Percentiles rank a stretch among this genome's conserved stretches.
Evolutionary conservation across 2,329 filamentous ascomycete species (phyloP).

Genomic region (Torrubiella hemipterigena): DNA sequence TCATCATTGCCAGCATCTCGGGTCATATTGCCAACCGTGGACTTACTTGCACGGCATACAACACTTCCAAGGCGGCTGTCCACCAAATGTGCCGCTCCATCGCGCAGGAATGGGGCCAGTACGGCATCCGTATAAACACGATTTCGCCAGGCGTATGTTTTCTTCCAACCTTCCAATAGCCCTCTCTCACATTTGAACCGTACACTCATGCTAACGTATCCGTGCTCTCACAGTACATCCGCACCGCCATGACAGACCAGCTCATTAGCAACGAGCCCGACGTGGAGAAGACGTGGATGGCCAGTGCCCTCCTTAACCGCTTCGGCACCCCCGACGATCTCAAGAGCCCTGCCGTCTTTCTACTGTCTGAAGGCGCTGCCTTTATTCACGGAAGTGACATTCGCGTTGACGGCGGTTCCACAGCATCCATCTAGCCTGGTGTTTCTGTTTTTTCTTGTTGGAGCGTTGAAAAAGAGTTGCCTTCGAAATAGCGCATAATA

Average conservation of each 20-base stretch:
- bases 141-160: conserved; percentile 43
- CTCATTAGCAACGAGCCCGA: conserved; percentile 31
- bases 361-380: conserved; percentile 41
- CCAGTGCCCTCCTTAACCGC: conserved; percentile 38
- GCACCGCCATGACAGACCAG: conserved; percentile 34
- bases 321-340: conserved; percentile 45
- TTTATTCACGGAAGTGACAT: conserved; percentile 48
- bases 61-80: conserved; percentile 49
- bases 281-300: conserved; percentile 41
- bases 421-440: conserved; percentile 19
- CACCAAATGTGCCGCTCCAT: conserved; percentile 47
- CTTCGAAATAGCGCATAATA: not conserved
- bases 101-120: conserved; percentile 48
- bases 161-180: too few relatives aligned
- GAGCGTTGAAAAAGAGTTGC: not conserved
- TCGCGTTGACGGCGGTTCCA: conserved; percentile 46
- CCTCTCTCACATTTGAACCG: too few relatives aligned
- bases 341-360: conserved; percentile 42
- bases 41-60: conserved; percentile 51
- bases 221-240: conserved; percentile 25
- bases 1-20: conserved; percentile 37
- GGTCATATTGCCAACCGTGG: conserved; percentile 39
- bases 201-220: not conserved
- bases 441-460: too few relatives aligned
- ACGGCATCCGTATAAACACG: conserved; percentile 54